Conservation (phyloP, 1,284 basidiomycete species). For the Laetiporus sulphureus region DNA sequence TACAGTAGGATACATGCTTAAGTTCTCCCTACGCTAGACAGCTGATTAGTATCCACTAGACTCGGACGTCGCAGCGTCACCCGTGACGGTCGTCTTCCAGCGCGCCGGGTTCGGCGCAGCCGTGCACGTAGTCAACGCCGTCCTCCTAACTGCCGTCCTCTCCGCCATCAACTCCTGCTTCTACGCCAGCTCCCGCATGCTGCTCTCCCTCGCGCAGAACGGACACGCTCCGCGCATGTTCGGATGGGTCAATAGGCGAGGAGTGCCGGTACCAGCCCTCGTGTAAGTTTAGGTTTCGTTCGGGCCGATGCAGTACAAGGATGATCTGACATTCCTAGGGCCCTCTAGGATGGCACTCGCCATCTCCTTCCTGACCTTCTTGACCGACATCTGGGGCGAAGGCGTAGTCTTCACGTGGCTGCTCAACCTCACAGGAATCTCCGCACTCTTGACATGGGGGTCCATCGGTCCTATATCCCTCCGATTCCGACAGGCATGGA, state of each 20-base stretch:
- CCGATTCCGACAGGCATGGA: conserved; percentile 43
- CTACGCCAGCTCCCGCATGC: conserved; percentile 76
- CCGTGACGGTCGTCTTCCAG: conserved; percentile 52
- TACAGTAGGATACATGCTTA: conserved; percentile 24
- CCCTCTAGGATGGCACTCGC: conserved; percentile 34
- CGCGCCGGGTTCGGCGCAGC: conserved; percentile 54
- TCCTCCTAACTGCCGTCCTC: conserved; percentile 61
- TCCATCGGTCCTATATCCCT: conserved; percentile 48
- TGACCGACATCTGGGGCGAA: conserved; percentile 50
- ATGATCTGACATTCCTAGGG: not conserved
- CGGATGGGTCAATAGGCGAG: conserved; percentile 50
- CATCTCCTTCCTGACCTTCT: conserved; percentile 41
- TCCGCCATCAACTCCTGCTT: conserved; percentile 56
- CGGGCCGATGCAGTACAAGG: not conserved
- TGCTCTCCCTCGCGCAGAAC: conserved; percentile 74
- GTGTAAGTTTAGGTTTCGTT: conserved; percentile 34
- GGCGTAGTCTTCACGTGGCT: conserved; percentile 52
- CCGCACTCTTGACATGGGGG: conserved; percentile 62
- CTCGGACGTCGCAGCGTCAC: conserved; percentile 42
- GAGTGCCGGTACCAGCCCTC: conserved; percentile 53
- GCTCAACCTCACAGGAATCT: conserved; percentile 63
- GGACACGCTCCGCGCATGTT: conserved; percentile 80
- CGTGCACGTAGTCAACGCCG: conserved; percentile 48
- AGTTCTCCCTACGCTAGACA: not conserved
- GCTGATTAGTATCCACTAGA: conserved; percentile 20